These are phyloP conservation scores for Trapa bicornis DNA, from an alignment of 345 rosid species.

Conservation along the genomic window DNA sequence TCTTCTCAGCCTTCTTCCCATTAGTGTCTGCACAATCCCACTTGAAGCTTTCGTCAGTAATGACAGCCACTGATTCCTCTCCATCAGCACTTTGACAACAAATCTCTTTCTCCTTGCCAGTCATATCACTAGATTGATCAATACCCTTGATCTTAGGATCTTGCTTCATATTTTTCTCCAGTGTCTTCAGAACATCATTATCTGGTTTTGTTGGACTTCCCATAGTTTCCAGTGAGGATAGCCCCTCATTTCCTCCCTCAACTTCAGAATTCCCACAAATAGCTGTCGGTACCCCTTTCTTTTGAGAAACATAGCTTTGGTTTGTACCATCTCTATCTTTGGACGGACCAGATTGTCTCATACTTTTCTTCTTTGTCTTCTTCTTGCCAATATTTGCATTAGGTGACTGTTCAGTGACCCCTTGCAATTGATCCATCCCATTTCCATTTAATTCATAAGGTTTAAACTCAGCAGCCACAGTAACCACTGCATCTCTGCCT, in stretches of 20 bases:
- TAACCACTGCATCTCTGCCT: constrained; percentile 3
- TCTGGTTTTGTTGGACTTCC: constrained; percentile 16
- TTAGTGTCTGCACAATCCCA: background rate
- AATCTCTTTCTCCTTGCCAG: background rate
- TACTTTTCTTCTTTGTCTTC: background rate
- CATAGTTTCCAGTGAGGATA: constrained; percentile 9
- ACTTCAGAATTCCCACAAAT: constrained; percentile 13
- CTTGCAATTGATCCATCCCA: background rate
- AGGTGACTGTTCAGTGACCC: background rate
- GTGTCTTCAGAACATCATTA: constrained; percentile 19
- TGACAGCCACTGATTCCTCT: background rate
- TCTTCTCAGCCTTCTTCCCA: constrained; percentile 11
- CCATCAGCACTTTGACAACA: background rate
- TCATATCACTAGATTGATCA: background rate
- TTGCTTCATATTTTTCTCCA: constrained; percentile 35
- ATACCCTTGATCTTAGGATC: constrained; percentile 11
- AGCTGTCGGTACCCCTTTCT: background rate
- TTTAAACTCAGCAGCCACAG: constrained; percentile 18
- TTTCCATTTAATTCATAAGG: constrained; percentile 20
- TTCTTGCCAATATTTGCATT: background rate
- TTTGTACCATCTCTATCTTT: constrained; percentile 2
- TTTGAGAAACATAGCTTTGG: constrained; percentile 12
- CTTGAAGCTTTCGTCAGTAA: background rate
- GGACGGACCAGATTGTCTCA: background rate
- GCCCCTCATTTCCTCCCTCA: constrained; percentile 7